Conservation (phyloP, 1,284 basidiomycete genomes). For the Cerioporus squamosus region DNA sequence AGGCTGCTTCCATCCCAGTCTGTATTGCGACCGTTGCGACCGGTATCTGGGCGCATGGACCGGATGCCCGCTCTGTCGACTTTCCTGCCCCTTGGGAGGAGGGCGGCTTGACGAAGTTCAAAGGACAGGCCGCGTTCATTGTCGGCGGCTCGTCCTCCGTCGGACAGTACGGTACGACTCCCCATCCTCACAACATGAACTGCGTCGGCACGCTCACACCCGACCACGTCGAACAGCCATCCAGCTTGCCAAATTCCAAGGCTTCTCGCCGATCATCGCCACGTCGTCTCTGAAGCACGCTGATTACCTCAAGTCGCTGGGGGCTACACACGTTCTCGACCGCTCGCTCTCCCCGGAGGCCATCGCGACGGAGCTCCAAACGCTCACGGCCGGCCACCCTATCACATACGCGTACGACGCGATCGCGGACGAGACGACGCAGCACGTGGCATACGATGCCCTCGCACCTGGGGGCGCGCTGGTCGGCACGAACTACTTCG, state of each 20-base stretch:
- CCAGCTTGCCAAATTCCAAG: background rate
- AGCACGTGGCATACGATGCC: slow-evolving; percentile 30
- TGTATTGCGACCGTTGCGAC: background rate
- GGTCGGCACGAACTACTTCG: slow-evolving; percentile 17
- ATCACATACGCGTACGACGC: slow-evolving; percentile 47
- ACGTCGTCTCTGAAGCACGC: background rate
- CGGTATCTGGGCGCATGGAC: background rate
- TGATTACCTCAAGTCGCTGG: slow-evolving; percentile 46
- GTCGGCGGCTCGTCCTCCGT: background rate
- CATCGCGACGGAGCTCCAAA: slow-evolving; percentile 37
- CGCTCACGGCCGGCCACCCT: slow-evolving; percentile 19
- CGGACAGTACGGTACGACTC: background rate
- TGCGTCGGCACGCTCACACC: too few relatives aligned
- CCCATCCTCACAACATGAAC: too few relatives aligned
- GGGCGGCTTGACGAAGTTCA: background rate
- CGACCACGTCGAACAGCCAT: background rate
- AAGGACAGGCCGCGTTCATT: background rate
- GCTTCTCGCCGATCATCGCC: slow-evolving; percentile 2
- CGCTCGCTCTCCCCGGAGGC: slow-evolving; percentile 39
- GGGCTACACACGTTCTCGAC: slow-evolving; percentile 54
- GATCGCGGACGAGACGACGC: slow-evolving; percentile 22
- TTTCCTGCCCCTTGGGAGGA: background rate
- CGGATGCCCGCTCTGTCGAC: background rate
- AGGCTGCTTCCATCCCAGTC: slow-evolving; percentile 32
- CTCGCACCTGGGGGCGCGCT: slow-evolving; percentile 32